A percentile compares a stretch with the other conserved stretches of the same genome.
Evolutionary conservation across 2,329 filamentous ascomycete species (phyloP).

Genomic region (Penicillium aurantiogriseum): DNA sequence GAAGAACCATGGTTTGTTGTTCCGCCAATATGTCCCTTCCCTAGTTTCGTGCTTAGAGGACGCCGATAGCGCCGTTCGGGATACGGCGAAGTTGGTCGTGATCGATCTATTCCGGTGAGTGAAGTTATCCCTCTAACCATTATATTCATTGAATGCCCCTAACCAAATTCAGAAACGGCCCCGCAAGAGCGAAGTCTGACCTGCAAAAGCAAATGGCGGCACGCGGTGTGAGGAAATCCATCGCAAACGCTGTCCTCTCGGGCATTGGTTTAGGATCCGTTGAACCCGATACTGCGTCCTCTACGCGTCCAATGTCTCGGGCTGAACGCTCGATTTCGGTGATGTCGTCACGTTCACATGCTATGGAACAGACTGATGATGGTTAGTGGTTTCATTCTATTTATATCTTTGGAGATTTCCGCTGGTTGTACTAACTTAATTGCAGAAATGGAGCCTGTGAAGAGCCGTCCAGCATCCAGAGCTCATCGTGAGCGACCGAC

Average conservation of each 20-base stretch:
- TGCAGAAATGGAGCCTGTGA: conserved; percentile 21
- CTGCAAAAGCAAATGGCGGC: conserved; percentile 81
- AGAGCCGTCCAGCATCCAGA: conserved; percentile 22
- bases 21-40: conserved; percentile 76
- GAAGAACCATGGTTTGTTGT: conserved; percentile 72
- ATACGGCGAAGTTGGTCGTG: conserved; percentile 76
- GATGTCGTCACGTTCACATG: conserved; percentile 31
- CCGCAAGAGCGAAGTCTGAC: conserved; percentile 80
- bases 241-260: conserved; percentile 75
- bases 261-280: conserved; percentile 59
- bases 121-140: conserved; percentile 26
- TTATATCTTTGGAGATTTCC: not conserved
- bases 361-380: conserved; percentile 22
- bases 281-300: conserved; percentile 27
- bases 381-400: conserved; percentile 13
- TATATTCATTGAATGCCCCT: not conserved
- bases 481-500: conserved; percentile 19
- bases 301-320: conserved; percentile 27
- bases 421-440: not conserved
- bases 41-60: conserved; percentile 88
- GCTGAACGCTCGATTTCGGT: conserved; percentile 34
- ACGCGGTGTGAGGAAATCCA: conserved; percentile 82
- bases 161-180: conserved; percentile 60
- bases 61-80: conserved; percentile 81
- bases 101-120: conserved; percentile 79